Conservation (phyloP, 225 moss, liverwort and hornwort genomes). For the Straminergon stramineum region DNA sequence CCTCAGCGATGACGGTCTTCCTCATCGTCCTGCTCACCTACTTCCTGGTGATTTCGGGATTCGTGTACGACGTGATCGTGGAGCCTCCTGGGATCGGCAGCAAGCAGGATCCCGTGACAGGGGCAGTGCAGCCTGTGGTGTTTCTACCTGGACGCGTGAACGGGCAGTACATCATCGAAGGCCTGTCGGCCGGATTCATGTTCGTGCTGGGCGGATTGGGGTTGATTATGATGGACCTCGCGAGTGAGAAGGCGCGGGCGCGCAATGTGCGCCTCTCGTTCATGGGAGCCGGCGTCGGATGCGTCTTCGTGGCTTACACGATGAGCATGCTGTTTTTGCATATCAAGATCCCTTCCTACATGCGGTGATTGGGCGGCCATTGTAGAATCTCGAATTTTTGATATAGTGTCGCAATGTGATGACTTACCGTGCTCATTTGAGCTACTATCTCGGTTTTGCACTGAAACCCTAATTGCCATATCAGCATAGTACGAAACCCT, state of each 20-base stretch:
- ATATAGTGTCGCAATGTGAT: neutral
- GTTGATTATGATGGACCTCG: constrained; percentile 79
- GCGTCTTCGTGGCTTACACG: constrained; percentile 62
- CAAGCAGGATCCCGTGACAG: constrained; percentile 88
- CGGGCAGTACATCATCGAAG: constrained; percentile 96
- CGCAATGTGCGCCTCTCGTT: constrained; percentile 87
- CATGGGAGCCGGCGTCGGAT: constrained; percentile 63
- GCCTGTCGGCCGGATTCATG: constrained; percentile 92
- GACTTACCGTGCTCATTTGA: neutral
- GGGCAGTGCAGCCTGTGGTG: constrained; percentile 91
- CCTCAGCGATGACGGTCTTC: constrained; percentile 80
- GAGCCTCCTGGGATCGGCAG: constrained; percentile 98
- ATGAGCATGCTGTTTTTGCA: constrained; percentile 97
- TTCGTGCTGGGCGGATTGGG: constrained; percentile 89
- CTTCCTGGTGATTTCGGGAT: constrained; percentile 90
- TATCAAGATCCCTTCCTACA: constrained; percentile 90
- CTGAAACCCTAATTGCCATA: constrained; percentile 11
- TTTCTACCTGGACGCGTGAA: constrained; percentile 87
- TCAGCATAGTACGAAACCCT: neutral
- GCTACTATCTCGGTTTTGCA: neutral
- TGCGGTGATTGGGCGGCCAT: constrained; percentile 24
- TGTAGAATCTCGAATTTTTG: neutral
- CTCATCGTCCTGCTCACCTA: constrained; percentile 60
- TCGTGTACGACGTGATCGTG: constrained; percentile 97
- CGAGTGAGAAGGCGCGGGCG: constrained; percentile 66